These are phyloP conservation scores for Geotrichum citri-aurantii DNA, from an alignment of 1,139 yeast species.

Conservation along the genomic window DNA sequence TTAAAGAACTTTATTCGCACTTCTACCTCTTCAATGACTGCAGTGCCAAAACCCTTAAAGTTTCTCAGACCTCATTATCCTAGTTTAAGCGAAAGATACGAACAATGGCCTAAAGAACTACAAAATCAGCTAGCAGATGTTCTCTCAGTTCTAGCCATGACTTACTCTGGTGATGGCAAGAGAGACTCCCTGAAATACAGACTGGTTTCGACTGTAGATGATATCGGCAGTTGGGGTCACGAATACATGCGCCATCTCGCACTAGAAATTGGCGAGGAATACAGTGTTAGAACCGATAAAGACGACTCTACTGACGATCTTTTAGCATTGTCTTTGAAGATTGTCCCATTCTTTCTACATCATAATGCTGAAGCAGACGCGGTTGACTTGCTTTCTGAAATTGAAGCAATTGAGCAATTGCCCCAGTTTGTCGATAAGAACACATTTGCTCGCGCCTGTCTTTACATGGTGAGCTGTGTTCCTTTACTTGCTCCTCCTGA, in stretches of 20 bases:
- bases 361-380: conserved; percentile 99
- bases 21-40: conserved; percentile 97
- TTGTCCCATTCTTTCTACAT: conserved; percentile 84
- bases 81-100: conserved; percentile 56
- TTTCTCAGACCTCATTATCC: conserved; percentile 87
- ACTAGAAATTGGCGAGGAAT: conserved; percentile 86
- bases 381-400: conserved; percentile 82
- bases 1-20: conserved; percentile 79
- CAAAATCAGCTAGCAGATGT: conserved; percentile 67
- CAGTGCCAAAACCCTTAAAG: conserved; percentile 97
- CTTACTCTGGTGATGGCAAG: conserved; percentile 79
- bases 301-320: conserved; percentile 42
- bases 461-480: conserved; percentile 92
- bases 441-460: conserved; percentile 83
- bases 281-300: conserved; percentile 57
- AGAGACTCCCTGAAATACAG: conserved; percentile 80
- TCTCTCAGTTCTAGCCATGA: conserved; percentile 91
- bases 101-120: conserved; percentile 51
- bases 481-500: conserved; percentile 95
- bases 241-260: conserved; percentile 96
- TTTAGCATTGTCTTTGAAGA: conserved; percentile 60
- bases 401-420: conserved; percentile 78
- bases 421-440: conserved; percentile 79
- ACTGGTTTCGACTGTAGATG: conserved; percentile 54
- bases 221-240: conserved; percentile 92